Base-by-base conservation (phyloP, 495 filamentous ascomycete genomes). In the Talaromyces liani region DNA sequence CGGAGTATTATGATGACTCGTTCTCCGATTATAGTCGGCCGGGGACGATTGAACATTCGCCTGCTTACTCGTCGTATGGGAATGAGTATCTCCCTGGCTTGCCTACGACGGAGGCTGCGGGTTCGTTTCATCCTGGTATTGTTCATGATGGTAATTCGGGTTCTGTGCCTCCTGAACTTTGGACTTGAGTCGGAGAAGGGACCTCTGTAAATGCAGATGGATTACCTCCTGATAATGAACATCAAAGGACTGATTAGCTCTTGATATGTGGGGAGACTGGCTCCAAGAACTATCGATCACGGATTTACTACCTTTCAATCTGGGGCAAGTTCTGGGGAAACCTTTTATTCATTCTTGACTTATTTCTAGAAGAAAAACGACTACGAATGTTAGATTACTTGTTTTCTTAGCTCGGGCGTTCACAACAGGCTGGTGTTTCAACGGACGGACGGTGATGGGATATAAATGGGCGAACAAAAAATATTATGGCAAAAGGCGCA, bases 61-160 rank as follows among this genome's bases (percentile, higher is more conserved):
- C 71, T 1, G 65, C 70, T 8, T 79, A 72, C 47, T 73, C 76
- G 8, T 71, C 75, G 18, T 77, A 74, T 58, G 65, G 70, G 0
- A 68, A 72, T 39, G 76, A 75, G 12, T 65, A 69, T 20, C 58
- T 73, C 29, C 68, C 68, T 1, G 67, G 70, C 25, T 60, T 78
- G 51, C 63, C 73, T 4, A 72, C 69, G 7, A 33, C 67, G 3
- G 72, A 74, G 54, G 67, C 64, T 45, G 62, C 67, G 0, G 61
- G 76, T 14, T 71, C 70, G 5, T 63, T 79, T 22, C 73, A 74
- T 55, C 65, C 78, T 68, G 69, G 71, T 7, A 62, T 76, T 1
- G 75, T 77, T 62, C 65, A 72, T 3, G 73, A 75, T 16, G 55
- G 70, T 72, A 24, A 34, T 25, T 61, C 41, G 41, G 41, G 22